Conservation (phyloP, 768 basidiomycete genomes). For the Tylopilus felleus region DNA sequence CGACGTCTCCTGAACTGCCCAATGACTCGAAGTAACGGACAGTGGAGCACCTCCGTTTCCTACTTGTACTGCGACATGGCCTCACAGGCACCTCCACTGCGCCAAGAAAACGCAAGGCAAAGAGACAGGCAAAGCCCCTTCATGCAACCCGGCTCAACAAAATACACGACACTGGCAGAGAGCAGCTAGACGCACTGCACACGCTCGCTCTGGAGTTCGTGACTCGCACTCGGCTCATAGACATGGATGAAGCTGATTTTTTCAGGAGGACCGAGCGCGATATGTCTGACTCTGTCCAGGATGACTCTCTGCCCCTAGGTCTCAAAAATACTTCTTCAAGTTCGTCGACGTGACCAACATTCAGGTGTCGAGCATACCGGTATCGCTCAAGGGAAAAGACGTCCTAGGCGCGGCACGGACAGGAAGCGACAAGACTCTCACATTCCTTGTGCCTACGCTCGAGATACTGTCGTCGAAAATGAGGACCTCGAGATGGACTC, state of each 20-base stretch:
- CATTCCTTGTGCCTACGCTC: too few relatives aligned
- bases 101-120: slow-evolving; percentile 9
- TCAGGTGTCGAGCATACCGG: slow-evolving; percentile 57
- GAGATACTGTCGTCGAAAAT: too few relatives aligned
- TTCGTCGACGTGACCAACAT: slow-evolving; percentile 88
- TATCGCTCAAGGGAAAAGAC: slow-evolving; percentile 58
- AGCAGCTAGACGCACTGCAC: slow-evolving; percentile 50
- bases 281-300: too few relatives aligned
- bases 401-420: too few relatives aligned
- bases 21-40: too few relatives aligned
- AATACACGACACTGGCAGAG: slow-evolving; percentile 43
- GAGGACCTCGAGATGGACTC: too few relatives aligned
- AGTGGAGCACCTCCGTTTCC: not conserved
- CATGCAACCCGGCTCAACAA: slow-evolving; percentile 38
- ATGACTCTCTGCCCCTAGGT: too few relatives aligned
- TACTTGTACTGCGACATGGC: slow-evolving; percentile 9
- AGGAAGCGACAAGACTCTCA: too few relatives aligned
- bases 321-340: slow-evolving; percentile 83
- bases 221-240: slow-evolving; percentile 31
- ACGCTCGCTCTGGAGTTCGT: slow-evolving; percentile 50
- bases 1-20: too few relatives aligned
- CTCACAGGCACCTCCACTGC: slow-evolving; percentile 17
- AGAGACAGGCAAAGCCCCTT: slow-evolving; percentile 14
- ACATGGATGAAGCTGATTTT: slow-evolving; percentile 9
- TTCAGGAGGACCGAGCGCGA: too few relatives aligned